Evolutionary conservation across 176 grass and related monocot genomes (phyloP).

Genomic region (maize (Zea mays)): Zm-B73-REFERENCE-NAM-5.0 NC_050099.1:207597501-207598000

Average conservation of each 20-base stretch:
- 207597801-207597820: conserved; percentile 59
- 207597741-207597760: neutral
- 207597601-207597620: neutral
- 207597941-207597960: too few relatives aligned
- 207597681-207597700: neutral
- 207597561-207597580: neutral
- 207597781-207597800: conserved; percentile 58
- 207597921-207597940: neutral
- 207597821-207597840: conserved; percentile 55
- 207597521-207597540: neutral
- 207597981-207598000: too few relatives aligned
- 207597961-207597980: too few relatives aligned
- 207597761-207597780: conserved; percentile 32
- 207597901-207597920: conserved; percentile 44
- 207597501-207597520: neutral
- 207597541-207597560: neutral
- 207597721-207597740: neutral
- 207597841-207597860: conserved; percentile 38
- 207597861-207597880: conserved; percentile 25
- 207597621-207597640: neutral
- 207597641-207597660: neutral
- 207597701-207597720: too few relatives aligned
- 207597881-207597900: conserved; percentile 33
- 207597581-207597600: neutral
- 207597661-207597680: neutral